A percentile compares a stretch with the other conserved stretches of the same genome.
Conservation (phyloP, 305 asterid genomes). For the Fraxinus dipetala region DNA sequence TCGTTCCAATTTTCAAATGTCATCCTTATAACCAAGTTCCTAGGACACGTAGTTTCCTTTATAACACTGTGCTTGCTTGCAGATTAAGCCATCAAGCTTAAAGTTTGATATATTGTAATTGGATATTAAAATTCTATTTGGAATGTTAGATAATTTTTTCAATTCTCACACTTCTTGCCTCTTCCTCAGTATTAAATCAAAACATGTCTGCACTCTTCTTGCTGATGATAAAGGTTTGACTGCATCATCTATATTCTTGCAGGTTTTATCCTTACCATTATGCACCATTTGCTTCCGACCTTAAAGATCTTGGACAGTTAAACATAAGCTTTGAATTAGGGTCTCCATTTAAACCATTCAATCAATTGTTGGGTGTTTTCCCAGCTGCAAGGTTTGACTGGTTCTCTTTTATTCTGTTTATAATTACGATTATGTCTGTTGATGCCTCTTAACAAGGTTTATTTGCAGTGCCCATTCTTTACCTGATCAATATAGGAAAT, state of each 20-base stretch:
- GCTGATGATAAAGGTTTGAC: slow-evolving; percentile 27
- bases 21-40: background rate
- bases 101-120: background rate
- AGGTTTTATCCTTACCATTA: slow-evolving; percentile 99
- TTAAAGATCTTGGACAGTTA: slow-evolving; percentile 72
- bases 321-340: slow-evolving; percentile 73
- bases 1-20: slow-evolving; percentile 4
- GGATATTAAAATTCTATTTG: background rate
- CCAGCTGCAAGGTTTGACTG: slow-evolving; percentile 88
- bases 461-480: slow-evolving; percentile 90
- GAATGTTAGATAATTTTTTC: background rate
- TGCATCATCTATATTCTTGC: slow-evolving; percentile 28
- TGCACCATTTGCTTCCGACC: slow-evolving; percentile 99
- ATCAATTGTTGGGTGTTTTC: slow-evolving; percentile 91
- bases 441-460: slow-evolving; percentile 34
- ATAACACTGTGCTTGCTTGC: background rate
- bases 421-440: slow-evolving; percentile 1
- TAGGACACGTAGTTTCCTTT: background rate
- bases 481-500: slow-evolving; percentile 73
- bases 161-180: background rate
- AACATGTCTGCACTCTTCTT: background rate
- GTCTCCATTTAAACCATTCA: slow-evolving; percentile 93
- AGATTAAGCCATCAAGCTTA: background rate
- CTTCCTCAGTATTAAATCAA: background rate
- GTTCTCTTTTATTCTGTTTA: slow-evolving; percentile 8